phyloP scores from a whole-genome alignment of 345 rosid species.

The Lumnitzera racemosa region DNA sequence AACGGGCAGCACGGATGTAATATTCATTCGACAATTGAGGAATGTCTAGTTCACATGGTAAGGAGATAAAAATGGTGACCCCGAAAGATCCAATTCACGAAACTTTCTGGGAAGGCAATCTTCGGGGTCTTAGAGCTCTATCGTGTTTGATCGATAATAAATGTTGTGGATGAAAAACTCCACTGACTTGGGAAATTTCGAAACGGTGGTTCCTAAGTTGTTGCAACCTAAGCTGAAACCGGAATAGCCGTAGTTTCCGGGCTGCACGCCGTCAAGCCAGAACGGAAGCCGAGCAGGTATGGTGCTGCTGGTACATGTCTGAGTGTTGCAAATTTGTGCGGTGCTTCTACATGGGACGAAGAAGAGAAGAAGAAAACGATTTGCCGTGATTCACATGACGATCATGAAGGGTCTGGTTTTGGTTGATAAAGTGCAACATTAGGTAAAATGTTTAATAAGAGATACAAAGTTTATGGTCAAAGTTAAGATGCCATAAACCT shows the following conservation, averaged over 20 bases:
- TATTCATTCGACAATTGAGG: constrained; percentile 43
- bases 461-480: no score
- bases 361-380: constrained; percentile 24
- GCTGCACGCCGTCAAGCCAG: constrained; percentile 24
- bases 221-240: constrained; percentile 50
- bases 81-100: constrained; percentile 42
- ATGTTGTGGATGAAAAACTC: constrained; percentile 46
- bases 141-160: constrained; percentile 37
- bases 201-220: constrained; percentile 12
- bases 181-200: constrained; percentile 42
- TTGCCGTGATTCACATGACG: constrained; percentile 16
- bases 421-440: background rate
- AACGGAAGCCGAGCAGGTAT: constrained; percentile 61
- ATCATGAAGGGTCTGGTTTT: constrained; percentile 9
- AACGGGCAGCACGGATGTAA: constrained; percentile 20
- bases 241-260: constrained; percentile 37
- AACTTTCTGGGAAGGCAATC: constrained; percentile 55
- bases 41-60: constrained; percentile 45
- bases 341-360: constrained; percentile 15
- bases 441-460: no score
- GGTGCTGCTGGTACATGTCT: constrained; percentile 21
- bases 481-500: no score
- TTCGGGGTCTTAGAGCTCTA: constrained; percentile 46
- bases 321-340: constrained; percentile 27
- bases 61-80: constrained; percentile 42